Base-by-base conservation (phyloP, 2,329 filamentous ascomycete species). In the Juglanconis sp. region DNA sequence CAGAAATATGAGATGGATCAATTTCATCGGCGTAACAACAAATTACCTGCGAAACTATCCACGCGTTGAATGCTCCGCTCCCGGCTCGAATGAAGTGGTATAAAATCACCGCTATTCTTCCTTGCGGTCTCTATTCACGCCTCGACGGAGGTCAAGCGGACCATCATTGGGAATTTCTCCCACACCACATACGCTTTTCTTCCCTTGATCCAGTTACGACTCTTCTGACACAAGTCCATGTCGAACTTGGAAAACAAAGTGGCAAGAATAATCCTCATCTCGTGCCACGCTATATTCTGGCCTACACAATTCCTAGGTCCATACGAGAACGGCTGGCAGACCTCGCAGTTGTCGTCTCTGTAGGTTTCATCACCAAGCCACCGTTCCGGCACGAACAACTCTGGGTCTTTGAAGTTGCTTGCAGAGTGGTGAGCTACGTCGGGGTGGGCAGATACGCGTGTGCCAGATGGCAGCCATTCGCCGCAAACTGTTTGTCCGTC, bases 231-330 rank as follows among this genome's bases (percentile, higher is more conserved):
- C 34, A 80, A 67, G 44, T 68, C 65, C 61, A 82, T 59, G 57
- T 83, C 79, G 64, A 81, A 83, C 47, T 78, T 78, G 66, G 73
- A 81, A 1, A 83, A 61, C 4, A 83, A 64, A 3, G 73, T 73
- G 0, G 76, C 74, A 3, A 83, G 65, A 36, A 82, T 77, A 5
- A 81, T 66, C 4, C 80, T 73, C 74, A 82, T 79, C 65, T 84
- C 80, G 35, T 76, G 71, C 57, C 79, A 80, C 5, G 79, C 79
- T 44, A 84, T 70, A 55, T 69, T 71, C 63, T 66, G 69, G 4
- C 72, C 72, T 35, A 73, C 62, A 52, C 71, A 74, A 38, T 70
- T 67, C 4, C 72, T 65, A 1, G 70, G 68, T 1, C 72, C 71
- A 24, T 65, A 9, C 0, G 63, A 65, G 47, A 74, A 74, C 4